Evolutionary conservation across 2,329 filamentous ascomycete genomes (phyloP).

Genomic region (Didymella segeticola): DNA sequence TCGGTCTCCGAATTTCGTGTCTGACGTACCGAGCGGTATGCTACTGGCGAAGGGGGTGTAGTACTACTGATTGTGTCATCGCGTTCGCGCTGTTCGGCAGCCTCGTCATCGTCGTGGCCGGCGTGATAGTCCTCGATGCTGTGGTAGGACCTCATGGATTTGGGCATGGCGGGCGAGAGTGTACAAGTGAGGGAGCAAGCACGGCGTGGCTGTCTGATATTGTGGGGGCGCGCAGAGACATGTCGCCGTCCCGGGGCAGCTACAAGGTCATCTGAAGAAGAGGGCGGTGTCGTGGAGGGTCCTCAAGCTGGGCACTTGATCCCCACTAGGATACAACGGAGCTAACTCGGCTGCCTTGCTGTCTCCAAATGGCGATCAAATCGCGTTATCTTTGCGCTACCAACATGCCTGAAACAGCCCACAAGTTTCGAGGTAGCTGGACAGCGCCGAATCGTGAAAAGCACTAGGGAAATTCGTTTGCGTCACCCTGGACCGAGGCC

Average conservation of each 20-base stretch:
- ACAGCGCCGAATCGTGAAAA: neutral
- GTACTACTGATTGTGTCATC: constrained; percentile 43
- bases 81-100: constrained; percentile 39
- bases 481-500: constrained; percentile 9
- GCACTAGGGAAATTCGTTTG: neutral
- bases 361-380: constrained; percentile 9
- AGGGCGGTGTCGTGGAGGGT: constrained; percentile 31
- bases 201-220: constrained; percentile 19
- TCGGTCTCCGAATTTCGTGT: constrained; percentile 47
- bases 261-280: constrained; percentile 35
- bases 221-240: constrained; percentile 11
- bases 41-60: constrained; percentile 44
- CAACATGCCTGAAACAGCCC: neutral
- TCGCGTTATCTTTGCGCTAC: constrained; percentile 7
- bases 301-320: constrained; percentile 22
- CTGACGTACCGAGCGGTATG: constrained; percentile 36
- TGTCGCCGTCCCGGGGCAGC: constrained; percentile 13
- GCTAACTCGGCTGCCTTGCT: constrained; percentile 12
- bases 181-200: constrained; percentile 10
- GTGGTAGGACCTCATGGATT: constrained; percentile 45
- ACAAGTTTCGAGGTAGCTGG: neutral
- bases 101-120: constrained; percentile 43
- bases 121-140: constrained; percentile 45
- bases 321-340: constrained; percentile 19
- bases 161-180: constrained; percentile 39